Evolutionary conservation across 2,329 filamentous ascomycete species (phyloP).

Genomic region (Verticillium isaacii): DNA sequence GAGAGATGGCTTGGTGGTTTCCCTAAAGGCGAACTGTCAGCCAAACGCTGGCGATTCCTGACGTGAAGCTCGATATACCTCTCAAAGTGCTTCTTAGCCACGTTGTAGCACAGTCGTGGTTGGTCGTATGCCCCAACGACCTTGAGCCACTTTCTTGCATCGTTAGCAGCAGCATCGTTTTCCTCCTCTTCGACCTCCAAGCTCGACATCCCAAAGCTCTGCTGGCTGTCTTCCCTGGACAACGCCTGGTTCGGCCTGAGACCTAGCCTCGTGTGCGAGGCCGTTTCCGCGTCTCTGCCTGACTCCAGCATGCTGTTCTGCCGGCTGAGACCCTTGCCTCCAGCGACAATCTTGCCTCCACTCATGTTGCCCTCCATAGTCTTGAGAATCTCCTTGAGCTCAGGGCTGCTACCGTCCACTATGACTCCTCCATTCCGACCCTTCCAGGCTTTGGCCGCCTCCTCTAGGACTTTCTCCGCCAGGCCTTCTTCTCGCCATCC

Average conservation of each 20-base stretch:
- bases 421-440: slow-evolving; percentile 83
- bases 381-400: slow-evolving; percentile 78
- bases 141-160: slow-evolving; percentile 79
- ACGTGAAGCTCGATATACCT: slow-evolving; percentile 37
- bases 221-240: slow-evolving; percentile 55
- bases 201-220: slow-evolving; percentile 59
- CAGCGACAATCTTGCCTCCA: slow-evolving; percentile 65
- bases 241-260: slow-evolving; percentile 40
- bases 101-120: slow-evolving; percentile 72
- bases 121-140: slow-evolving; percentile 82
- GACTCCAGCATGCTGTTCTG: slow-evolving; percentile 55
- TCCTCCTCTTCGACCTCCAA: slow-evolving; percentile 38
- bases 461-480: slow-evolving; percentile 87
- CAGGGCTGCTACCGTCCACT: slow-evolving; percentile 73
- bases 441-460: slow-evolving; percentile 90
- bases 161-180: slow-evolving; percentile 55
- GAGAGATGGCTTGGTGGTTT: slow-evolving; percentile 60
- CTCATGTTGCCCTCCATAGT: slow-evolving; percentile 83
- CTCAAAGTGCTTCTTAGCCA: slow-evolving; percentile 86
- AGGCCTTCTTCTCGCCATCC: slow-evolving; percentile 95
- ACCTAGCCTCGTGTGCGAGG: slow-evolving; percentile 51
- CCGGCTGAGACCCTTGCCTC: slow-evolving; percentile 49
- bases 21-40: slow-evolving; percentile 32
- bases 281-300: slow-evolving; percentile 24
- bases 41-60: background rate